Evolutionary conservation across 345 rosid species (phyloP), one percentile per base, ranked within the genome.

Genomic region (Odontarrhena argentea): DNA sequence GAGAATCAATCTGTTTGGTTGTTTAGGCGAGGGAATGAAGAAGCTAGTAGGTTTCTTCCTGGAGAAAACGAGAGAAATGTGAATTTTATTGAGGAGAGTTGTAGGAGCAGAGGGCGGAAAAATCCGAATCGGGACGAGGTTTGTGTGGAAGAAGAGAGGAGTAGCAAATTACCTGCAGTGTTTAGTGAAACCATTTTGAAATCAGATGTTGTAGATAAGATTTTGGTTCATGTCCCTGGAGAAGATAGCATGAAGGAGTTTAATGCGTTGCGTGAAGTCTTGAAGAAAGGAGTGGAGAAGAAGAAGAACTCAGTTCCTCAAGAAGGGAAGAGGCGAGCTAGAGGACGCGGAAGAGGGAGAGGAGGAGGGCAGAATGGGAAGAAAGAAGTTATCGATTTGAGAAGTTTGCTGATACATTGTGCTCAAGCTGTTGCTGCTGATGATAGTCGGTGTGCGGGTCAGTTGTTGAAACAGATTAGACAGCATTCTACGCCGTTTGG

Each of bases 371-470:
- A 75, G 38, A 79, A 56, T 22, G 84, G 76, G 65, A 87, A 78
- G 71, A 83, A 45, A 52, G 90, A 88, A 76, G 89, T 87, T 49
- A 85, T 91, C 63, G 99, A 95, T 76, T 81, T 91, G 75, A 84
- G 99, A 72, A 79, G 87, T 42, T 83, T 89, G 4, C 52, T 91
- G 73, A 82, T 86, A 74, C 81, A 76, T 51, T 95, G 98, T 77
- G 96, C 97, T 12, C 96, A 89, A 76, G 87, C 92, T 41, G 84
- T 87, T 79, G 96, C 99, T 3, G 72, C 85, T 14, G 88, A 87
- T 74, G 92, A 87, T 42, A 67, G 68, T 9, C 76, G 84, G 52
- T 85, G 76, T 72, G 85, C 96, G 11, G 77, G 74, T 67, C 86
- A 88, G 78, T 70, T 94, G 18, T 67, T 94, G 73, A 87, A 84